Evolutionary conservation across 2,329 filamentous ascomycete species (phyloP), one percentile per base, ranked within the genome.

Genomic region (Aspergillus novofumigatus): DNA sequence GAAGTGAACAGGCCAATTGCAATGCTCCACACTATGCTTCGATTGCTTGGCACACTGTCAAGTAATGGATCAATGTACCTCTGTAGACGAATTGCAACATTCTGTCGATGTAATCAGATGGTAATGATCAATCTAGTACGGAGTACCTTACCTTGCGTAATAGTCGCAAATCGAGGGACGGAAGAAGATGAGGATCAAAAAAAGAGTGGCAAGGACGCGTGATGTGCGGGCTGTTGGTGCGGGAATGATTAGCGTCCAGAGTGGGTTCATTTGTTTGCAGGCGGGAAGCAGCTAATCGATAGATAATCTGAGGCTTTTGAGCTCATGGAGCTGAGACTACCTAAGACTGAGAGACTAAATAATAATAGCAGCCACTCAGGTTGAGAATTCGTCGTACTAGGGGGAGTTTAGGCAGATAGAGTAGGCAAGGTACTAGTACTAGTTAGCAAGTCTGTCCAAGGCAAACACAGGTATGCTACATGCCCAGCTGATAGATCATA

Each of bases 401-500:
- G 28, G 21, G 41, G 7, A 44, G 4, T 44, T 44, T 21, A 35
- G 32, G 32, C 6, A 38, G 10, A 11, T 29, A 32, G 32, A 38
- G 14, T 38, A 17, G 6, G 5, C 14, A 38, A 38, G 32, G 32
- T 38, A 38, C 32, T 38, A n/a, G n/a, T n/a, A 35, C 32, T 9
- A 23, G 8, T 11, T 10, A 11, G 8, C 42, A 45, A 45, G 21
- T 45, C 42, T 21, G 21, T 45, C 20, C 10, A 20, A 45, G 42
- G 21, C 42, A 23, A 45, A 45, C 42, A 45, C 7, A 21, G 28
- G 21, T 23, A 62, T 58, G 62, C 56, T 60, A 64, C 63, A 59
- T 59, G 62, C 67, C 61, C 60, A 67, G 62, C 60, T 66, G 61
- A 65, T 60, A 50, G 48, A 52, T 58, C 53, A 56, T 29, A 50